phyloP scores from a whole-genome alignment of 2,329 filamentous ascomycete species.

The Aotearoamyces nothofagi region DNA sequence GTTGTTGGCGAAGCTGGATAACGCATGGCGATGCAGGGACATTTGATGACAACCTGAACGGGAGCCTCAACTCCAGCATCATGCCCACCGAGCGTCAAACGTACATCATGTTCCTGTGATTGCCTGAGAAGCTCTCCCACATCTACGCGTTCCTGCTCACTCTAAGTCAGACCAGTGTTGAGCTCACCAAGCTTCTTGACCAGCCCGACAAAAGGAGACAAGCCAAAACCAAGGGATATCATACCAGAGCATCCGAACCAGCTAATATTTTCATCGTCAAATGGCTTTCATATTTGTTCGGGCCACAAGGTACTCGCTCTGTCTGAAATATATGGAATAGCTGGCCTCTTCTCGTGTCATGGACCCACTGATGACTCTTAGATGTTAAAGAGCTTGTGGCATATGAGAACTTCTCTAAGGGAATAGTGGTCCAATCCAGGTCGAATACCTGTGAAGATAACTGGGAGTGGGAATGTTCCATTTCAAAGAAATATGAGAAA shows the following conservation, averaged over 20 bases:
- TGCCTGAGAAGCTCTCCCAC: constrained; percentile 11
- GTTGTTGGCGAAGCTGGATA: constrained; percentile 16
- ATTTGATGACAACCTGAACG: constrained; percentile 18
- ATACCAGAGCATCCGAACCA: constrained; percentile 26
- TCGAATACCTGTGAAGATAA: constrained; percentile 1
- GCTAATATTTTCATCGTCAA: constrained; percentile 23
- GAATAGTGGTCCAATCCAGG: constrained; percentile 9
- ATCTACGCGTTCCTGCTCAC: constrained; percentile 19
- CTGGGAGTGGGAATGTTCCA: not conserved
- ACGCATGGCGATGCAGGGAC: constrained; percentile 20
- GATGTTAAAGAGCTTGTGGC: constrained; percentile 10
- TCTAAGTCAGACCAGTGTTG: too few species aligned
- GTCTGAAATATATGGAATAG: constrained; percentile 14
- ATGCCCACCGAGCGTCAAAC: not conserved
- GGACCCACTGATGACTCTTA: constrained; percentile 14
- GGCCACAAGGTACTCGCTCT: constrained; percentile 7
- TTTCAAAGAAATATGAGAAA: too few species aligned
- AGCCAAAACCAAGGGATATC: too few species aligned
- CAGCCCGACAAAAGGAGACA: too few species aligned
- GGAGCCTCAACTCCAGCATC: constrained; percentile 12
- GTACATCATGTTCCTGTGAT: constrained; percentile 6
- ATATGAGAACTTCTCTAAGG: constrained; percentile 18
- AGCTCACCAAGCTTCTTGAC: too few species aligned
- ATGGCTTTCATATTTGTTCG: constrained; percentile 9
- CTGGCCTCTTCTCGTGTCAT: constrained; percentile 13